These are phyloP conservation scores for Monosporascus sp. DNA, from an alignment of 2,329 filamentous ascomycete genomes.

Conservation along the genomic window DNA sequence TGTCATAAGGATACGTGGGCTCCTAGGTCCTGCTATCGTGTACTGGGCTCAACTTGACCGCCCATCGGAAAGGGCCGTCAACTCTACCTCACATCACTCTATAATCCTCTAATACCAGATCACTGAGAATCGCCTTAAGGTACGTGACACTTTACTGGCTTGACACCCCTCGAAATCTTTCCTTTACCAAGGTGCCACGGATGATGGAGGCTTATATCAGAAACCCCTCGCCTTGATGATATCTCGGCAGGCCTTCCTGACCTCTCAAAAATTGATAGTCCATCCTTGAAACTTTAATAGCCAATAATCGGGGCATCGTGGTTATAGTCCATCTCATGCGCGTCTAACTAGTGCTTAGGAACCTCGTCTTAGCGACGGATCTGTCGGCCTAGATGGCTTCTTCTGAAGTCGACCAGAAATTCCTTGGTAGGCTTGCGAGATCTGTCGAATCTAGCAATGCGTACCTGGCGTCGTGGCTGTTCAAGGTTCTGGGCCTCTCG, in stretches of 20 bases:
- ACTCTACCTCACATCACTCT: no score
- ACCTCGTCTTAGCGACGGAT: background rate
- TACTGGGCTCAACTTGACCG: no score
- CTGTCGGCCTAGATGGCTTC: conserved; percentile 66
- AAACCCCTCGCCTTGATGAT: background rate
- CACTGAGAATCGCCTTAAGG: background rate
- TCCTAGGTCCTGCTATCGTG: no score
- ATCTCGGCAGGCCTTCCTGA: background rate
- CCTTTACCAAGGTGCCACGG: background rate
- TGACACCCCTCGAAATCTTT: background rate
- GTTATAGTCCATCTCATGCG: background rate
- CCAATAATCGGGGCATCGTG: background rate
- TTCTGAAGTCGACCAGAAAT: conserved; percentile 96
- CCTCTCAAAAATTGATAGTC: background rate
- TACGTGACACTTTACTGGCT: background rate
- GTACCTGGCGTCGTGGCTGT: conserved; percentile 75
- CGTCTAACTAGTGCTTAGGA: conserved; percentile 7
- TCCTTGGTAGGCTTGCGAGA: conserved; percentile 82
- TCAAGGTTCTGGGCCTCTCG: conserved; percentile 86
- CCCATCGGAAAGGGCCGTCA: no score
- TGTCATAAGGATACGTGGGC: background rate
- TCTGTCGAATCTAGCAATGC: conserved; percentile 73
- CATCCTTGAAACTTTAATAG: background rate
- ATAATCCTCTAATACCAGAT: no score
- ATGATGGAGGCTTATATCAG: no score